phyloP scores from a whole-genome alignment of 345 rosid species.

The Cardamine chenopodiifolia region DNA sequence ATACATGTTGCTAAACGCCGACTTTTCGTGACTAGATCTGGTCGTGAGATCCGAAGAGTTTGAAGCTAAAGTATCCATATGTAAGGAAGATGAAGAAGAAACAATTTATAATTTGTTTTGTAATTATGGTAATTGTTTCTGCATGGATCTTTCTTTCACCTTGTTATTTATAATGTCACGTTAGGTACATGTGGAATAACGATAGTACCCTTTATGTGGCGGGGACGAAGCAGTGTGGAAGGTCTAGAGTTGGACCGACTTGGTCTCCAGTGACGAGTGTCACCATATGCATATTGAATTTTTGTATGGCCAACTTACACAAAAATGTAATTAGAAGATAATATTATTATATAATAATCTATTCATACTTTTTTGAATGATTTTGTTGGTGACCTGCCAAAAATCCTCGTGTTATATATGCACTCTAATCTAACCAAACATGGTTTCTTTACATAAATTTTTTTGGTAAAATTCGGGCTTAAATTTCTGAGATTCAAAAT shows the following conservation, averaged over 20 bases:
- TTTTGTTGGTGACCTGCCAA: slow-evolving; percentile 45
- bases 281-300: background rate
- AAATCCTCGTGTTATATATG: slow-evolving; percentile 40
- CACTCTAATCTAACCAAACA: background rate
- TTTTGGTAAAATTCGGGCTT: background rate
- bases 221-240: slow-evolving; percentile 17
- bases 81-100: slow-evolving; percentile 10
- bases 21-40: background rate
- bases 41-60: slow-evolving; percentile 35
- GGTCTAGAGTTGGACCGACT: slow-evolving; percentile 21
- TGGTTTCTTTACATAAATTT: background rate
- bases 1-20: slow-evolving; percentile 23
- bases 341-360: background rate
- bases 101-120: background rate
- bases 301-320: slow-evolving; percentile 8
- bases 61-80: slow-evolving; percentile 33
- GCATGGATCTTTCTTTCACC: slow-evolving; percentile 21
- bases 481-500: too few relatives aligned
- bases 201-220: slow-evolving; percentile 7
- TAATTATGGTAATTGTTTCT: slow-evolving; percentile 2
- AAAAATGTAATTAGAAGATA: background rate
- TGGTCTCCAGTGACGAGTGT: slow-evolving; percentile 23
- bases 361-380: background rate
- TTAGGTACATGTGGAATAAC: background rate
- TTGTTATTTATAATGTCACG: slow-evolving; percentile 31